phyloP scores from a whole-genome alignment of 768 basidiomycete species.

The Termitomyces sp. region DNA sequence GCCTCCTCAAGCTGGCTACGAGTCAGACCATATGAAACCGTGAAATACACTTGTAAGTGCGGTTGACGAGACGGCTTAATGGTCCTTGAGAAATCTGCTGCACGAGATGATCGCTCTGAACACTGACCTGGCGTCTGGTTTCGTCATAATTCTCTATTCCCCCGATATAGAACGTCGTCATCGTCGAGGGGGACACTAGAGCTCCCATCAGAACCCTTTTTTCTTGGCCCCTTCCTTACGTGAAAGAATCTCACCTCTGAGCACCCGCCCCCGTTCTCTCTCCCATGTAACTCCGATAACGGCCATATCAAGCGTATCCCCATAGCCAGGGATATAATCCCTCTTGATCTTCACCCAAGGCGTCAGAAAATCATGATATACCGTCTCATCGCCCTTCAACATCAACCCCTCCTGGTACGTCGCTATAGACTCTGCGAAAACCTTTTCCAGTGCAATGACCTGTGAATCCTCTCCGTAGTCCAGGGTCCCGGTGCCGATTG shows the following conservation, averaged over 20 bases:
- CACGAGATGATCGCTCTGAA: background rate
- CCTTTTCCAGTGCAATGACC: conserved; percentile 8
- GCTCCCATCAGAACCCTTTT: background rate
- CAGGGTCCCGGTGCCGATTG: conserved; percentile 33
- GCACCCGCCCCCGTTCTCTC: conserved; percentile 66
- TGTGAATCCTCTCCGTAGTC: background rate
- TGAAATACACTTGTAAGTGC: conserved; percentile 71
- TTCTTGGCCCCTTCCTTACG: background rate
- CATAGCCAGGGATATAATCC: conserved; percentile 83
- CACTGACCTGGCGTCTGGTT: conserved; percentile 32
- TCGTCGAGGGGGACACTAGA: conserved; percentile 61
- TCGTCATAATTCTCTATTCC: conserved; percentile 46
- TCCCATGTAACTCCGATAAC: conserved; percentile 79
- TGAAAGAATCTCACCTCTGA: conserved; percentile 50
- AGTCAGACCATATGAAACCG: conserved; percentile 66
- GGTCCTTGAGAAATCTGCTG: background rate
- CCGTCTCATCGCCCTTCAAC: conserved; percentile 65
- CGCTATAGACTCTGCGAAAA: conserved; percentile 46
- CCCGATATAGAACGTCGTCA: conserved; percentile 81
- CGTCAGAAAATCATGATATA: conserved; percentile 55
- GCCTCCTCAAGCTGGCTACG: conserved; percentile 64
- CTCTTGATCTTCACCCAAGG: conserved; percentile 89
- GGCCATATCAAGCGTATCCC: conserved; percentile 76
- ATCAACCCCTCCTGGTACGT: conserved; percentile 65
- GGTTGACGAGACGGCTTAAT: conserved; percentile 39